Base-by-base conservation (phyloP, 1,284 basidiomycete species). In the Fomitopsis schrenkii region DNA sequence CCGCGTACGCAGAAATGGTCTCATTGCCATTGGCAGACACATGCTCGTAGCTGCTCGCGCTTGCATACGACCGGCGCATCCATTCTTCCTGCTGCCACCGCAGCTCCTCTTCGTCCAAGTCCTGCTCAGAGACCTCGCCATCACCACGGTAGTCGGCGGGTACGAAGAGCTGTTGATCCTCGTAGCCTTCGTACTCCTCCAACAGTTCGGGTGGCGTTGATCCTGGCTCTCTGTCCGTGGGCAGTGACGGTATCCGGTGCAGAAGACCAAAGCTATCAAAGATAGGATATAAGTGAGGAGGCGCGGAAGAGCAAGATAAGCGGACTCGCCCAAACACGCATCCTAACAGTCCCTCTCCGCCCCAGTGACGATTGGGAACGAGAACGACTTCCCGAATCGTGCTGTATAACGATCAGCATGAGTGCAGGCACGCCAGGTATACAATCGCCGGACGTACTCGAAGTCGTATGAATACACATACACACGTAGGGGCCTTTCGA, bases 391-490 rank as follows among this genome's bases (percentile, higher is more conserved):
- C 94, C 66, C 94, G 83, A 55, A 96, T 83, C 57, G 94, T 93
- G 75, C 94, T 96, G 70, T 38, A 69, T 9, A n/a, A 30, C 71
- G 50, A 22, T 62, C 30, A 12, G 22, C 48, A n/a, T 33, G 48
- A 50, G 48, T 33, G 10, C 28, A 50, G 28, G 12, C 17, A 50
- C 15, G 48, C 5, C 48, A 50, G 12, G 48, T 22, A 30, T 33
- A 33, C 48, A 50, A 30, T 9, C 7, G 48, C 46, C 8, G 42
- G n/a, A 82, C 93, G 65, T 75, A 95, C 94, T 99, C 95, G 70
- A 98, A 97, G 76, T 98, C 97, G 67, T 94, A 90, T 48, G 95
- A 98, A 76, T 98, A 98, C 7, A 98, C 96, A 72, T 97, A 98
- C 30, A 98, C 88, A 45, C 94, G 82, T 42, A 98, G 76, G 6